These are phyloP conservation scores for Petrea volubilis DNA, from an alignment of 257 asterid species.

Conservation along the genomic window DNA sequence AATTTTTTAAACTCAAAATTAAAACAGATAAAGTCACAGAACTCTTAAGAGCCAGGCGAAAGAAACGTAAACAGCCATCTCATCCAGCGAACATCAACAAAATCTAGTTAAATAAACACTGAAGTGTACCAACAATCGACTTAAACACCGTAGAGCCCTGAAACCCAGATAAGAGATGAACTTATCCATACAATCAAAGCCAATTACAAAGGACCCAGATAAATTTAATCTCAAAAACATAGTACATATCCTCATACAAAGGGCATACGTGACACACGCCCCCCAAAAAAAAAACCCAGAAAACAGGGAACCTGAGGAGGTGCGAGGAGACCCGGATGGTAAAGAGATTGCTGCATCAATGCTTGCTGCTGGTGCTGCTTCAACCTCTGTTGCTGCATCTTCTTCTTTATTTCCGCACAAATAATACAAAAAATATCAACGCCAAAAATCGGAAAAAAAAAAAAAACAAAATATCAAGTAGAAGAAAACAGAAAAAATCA, in stretches of 20 bases:
- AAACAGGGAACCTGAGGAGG: constrained; percentile 60
- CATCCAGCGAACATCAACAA: neutral
- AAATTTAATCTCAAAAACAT: neutral
- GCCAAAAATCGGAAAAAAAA: neutral
- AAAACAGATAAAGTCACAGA: neutral
- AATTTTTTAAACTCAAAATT: neutral
- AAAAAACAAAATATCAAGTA: neutral
- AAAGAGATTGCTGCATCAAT: constrained; percentile 82
- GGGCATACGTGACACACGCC: neutral
- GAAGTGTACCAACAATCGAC: constrained; percentile 1
- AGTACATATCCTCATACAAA: neutral
- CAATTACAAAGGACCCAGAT: neutral
- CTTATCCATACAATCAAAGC: neutral
- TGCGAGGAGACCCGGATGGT: constrained; percentile 71
- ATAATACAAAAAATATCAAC: neutral
- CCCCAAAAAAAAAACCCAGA: neutral
- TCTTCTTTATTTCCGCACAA: constrained; percentile 11
- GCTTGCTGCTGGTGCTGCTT: constrained; percentile 76
- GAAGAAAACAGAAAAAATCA: neutral
- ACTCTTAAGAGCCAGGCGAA: neutral
- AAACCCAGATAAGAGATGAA: neutral
- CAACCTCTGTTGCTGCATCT: constrained; percentile 66
- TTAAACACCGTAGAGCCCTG: neutral
- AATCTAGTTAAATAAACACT: neutral
- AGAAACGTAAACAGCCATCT: neutral